A percentile compares a stretch with the other conserved stretches of the same genome.
phyloP scores from a whole-genome alignment of 2,329 filamentous ascomycete species.

The Exophiala alcalophila region DNA sequence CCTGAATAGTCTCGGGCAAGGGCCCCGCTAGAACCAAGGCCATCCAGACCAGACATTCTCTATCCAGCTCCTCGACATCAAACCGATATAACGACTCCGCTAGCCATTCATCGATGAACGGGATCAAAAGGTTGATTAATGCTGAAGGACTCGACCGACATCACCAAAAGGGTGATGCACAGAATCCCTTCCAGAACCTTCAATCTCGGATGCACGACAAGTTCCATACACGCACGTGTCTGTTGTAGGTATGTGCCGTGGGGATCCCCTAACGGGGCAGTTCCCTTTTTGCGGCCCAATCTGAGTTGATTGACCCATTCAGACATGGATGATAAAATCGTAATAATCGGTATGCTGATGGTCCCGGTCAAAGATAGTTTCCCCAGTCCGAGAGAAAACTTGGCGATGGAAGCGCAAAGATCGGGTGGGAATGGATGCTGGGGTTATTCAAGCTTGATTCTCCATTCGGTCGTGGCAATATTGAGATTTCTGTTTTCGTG shows the following conservation, averaged over 20 bases:
- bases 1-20: neutral
- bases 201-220: constrained; percentile 5
- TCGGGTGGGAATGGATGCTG: constrained; percentile 14
- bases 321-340: constrained; percentile 1
- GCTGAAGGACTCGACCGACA: constrained; percentile 5
- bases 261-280: constrained; percentile 6
- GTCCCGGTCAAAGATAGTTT: constrained; percentile 5
- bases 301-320: constrained; percentile 7
- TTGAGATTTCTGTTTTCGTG: constrained; percentile 9
- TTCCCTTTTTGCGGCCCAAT: constrained; percentile 2
- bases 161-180: neutral
- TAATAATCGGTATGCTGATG: constrained; percentile 7
- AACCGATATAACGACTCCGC: constrained; percentile 6
- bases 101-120: constrained; percentile 8
- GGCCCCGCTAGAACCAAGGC: constrained; percentile 11
- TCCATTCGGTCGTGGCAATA: constrained; percentile 6
- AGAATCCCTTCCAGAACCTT: constrained; percentile 4
- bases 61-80: neutral
- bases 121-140: constrained; percentile 6
- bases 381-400: constrained; percentile 11
- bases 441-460: constrained; percentile 14
- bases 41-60: constrained; percentile 9
- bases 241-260: constrained; percentile 10
- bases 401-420: constrained; percentile 12
- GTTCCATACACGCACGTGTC: constrained; percentile 5